Evolutionary conservation across 352 stramenopile species (phyloP).

Genomic region (Phytophthora syringae): DNA sequence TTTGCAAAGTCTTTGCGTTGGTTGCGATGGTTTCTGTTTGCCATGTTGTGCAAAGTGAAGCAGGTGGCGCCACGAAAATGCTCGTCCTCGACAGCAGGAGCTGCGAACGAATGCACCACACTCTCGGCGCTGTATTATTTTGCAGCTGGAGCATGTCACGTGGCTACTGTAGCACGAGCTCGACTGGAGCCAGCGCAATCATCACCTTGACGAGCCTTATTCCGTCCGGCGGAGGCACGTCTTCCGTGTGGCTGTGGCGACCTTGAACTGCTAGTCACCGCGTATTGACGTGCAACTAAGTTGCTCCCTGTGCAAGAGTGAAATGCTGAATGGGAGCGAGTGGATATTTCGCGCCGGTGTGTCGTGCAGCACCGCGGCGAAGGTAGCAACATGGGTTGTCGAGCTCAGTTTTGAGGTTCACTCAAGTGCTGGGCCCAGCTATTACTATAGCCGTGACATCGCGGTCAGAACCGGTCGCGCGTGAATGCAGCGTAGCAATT

Average conservation of each 20-base stretch:
- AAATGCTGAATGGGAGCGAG: neutral
- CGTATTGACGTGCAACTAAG: constrained; percentile 17
- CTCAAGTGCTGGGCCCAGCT: neutral
- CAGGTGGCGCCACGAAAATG: neutral
- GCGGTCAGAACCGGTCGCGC: neutral
- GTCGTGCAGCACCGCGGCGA: constrained; percentile 1
- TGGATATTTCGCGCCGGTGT: constrained; percentile 27
- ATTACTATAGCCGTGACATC: neutral
- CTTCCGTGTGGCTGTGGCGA: neutral
- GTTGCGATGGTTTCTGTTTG: constrained; percentile 1
- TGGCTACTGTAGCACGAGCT: neutral
- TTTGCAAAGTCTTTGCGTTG: constrained; percentile 7
- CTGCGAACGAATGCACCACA: no score
- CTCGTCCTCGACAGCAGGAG: no score
- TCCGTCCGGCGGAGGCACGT: neutral
- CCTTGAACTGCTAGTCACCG: neutral
- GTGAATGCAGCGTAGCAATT: neutral
- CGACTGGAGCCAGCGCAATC: no score
- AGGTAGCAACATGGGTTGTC: neutral
- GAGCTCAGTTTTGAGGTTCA: no score
- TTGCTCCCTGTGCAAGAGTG: constrained; percentile 6
- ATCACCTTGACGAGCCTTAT: no score
- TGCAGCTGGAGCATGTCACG: neutral
- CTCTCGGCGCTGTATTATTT: no score
- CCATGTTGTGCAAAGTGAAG: neutral